Conservation (phyloP, 495 filamentous ascomycete species). For the Neurospora tetrasperma region DNA sequence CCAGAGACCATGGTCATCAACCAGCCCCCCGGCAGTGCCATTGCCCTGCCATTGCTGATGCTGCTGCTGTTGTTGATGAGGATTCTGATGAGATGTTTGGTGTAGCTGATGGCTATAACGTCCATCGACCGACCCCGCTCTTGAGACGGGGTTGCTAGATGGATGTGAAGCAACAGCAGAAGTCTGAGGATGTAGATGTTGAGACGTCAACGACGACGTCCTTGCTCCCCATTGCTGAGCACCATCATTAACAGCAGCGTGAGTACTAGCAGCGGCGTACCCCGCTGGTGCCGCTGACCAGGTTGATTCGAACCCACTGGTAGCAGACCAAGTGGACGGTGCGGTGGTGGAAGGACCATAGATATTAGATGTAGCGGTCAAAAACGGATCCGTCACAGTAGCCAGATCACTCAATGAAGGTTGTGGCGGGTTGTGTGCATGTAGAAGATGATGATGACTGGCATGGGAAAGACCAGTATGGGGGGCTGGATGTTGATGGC, state of each 20-base stretch:
- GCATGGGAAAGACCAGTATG: not conserved
- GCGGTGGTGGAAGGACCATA: not conserved
- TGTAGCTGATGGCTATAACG: not conserved
- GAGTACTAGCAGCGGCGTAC: not conserved
- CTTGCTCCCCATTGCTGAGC: not conserved
- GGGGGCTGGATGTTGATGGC: not conserved
- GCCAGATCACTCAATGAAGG: constrained; percentile 4
- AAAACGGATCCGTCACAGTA: constrained; percentile 16
- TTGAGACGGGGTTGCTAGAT: not conserved
- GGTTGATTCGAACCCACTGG: not conserved
- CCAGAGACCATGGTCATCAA: constrained; percentile 3
- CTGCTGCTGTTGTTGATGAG: not conserved
- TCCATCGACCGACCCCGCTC: not conserved
- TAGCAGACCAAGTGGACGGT: not conserved
- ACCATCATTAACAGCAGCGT: not conserved
- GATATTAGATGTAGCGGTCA: constrained; percentile 3
- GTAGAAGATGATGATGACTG: not conserved
- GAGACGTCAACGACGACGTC: not conserved
- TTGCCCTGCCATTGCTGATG: not conserved
- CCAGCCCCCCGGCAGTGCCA: not conserved
- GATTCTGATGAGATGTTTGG: not conserved
- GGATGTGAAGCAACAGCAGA: not conserved
- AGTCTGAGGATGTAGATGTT: not conserved
- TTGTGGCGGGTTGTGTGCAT: not conserved
- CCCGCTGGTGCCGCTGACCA: not conserved